A percentile compares a stretch with the other conserved stretches of the same genome.
Conservation (phyloP, 148 eudicot species). For the Rhododendron ferrugineum region DNA sequence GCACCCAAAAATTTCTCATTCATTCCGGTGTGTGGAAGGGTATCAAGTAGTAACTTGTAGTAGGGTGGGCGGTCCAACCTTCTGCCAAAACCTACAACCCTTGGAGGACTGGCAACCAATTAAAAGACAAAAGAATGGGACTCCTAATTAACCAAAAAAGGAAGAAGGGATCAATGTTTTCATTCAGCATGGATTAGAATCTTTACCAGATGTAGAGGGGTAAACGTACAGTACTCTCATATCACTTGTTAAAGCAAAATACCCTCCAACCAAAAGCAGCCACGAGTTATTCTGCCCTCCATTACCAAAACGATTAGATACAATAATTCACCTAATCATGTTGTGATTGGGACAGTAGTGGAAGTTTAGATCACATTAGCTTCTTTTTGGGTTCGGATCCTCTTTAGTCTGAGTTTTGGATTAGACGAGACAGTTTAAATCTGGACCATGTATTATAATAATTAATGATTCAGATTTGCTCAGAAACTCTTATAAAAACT, state of each 20-base stretch:
- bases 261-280: background rate
- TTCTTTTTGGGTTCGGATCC: background rate
- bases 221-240: background rate
- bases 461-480: no score
- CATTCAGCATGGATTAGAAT: background rate
- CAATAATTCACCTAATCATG: background rate
- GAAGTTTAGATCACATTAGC: background rate
- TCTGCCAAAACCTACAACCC: background rate
- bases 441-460: background rate
- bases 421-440: background rate
- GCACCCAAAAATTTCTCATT: no score
- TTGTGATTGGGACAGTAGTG: background rate
- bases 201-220: background rate
- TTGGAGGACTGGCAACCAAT: background rate
- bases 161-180: background rate
- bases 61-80: background rate
- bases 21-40: background rate
- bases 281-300: background rate
- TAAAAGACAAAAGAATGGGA: background rate
- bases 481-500: no score
- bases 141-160: background rate
- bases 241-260: background rate
- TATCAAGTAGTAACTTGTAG: background rate
- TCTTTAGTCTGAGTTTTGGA: background rate
- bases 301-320: background rate